Evolutionary conservation across 2,329 filamentous ascomycete genomes (phyloP).

Genomic region (Xylariaceae sp.): DNA sequence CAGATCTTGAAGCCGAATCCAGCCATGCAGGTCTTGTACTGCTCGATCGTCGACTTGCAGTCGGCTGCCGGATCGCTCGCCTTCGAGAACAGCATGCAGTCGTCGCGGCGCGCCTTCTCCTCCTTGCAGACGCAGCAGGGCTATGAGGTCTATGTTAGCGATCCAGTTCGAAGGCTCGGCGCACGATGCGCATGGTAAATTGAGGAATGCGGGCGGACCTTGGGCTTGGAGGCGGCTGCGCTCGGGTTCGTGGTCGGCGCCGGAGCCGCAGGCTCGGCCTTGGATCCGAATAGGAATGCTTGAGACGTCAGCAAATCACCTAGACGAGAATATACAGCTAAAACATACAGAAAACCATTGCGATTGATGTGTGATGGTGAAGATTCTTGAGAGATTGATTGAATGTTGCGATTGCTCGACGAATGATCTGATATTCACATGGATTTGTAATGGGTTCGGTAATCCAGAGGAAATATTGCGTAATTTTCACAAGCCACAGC

Average conservation of each 20-base stretch:
- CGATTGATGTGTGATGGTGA: not conserved
- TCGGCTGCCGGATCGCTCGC: conserved; percentile 75
- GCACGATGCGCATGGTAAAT: not conserved
- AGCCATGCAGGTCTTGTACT: conserved; percentile 88
- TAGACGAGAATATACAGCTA: not conserved
- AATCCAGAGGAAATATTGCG: not conserved
- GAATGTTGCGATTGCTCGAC: not conserved
- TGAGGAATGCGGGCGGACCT: conserved; percentile 21
- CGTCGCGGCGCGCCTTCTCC: conserved; percentile 86
- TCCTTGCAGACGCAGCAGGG: conserved; percentile 98
- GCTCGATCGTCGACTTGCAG: conserved; percentile 74
- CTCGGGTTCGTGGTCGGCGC: conserved; percentile 15
- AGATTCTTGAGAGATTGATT: not conserved
- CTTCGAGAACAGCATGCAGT: conserved; percentile 98
- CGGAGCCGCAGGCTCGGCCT: conserved; percentile 24
- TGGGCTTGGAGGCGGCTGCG: conserved; percentile 31
- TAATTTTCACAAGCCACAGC: not conserved
- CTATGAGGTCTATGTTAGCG: conserved; percentile 42
- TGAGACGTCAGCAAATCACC: conserved; percentile 15
- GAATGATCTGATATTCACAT: not conserved
- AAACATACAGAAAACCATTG: conserved; percentile 23
- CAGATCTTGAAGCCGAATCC: conserved; percentile 80
- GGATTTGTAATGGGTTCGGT: conserved; percentile 16
- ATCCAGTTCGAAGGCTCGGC: not conserved
- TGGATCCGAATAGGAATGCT: conserved; percentile 27